phyloP scores from a whole-genome alignment of 352 stramenopile genomes.

The Globisporangium okanoganense region DNA sequence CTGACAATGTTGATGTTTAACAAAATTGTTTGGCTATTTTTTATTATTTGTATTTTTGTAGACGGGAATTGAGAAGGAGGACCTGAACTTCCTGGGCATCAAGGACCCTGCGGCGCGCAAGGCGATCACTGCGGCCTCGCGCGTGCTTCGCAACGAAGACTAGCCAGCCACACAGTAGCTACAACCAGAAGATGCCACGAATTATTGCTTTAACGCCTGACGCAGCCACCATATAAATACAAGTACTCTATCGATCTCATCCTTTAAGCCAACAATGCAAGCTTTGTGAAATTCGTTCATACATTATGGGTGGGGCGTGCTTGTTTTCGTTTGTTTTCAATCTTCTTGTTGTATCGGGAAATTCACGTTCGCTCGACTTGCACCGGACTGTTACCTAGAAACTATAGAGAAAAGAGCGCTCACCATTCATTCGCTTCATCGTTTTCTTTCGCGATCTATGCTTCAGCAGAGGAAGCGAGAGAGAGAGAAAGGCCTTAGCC shows the following conservation, averaged over 20 bases:
- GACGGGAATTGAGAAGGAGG: constrained; percentile 83
- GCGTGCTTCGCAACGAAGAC: constrained; percentile 46
- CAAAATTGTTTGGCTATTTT: too few species aligned
- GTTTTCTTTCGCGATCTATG: neutral
- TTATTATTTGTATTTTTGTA: constrained; percentile 15
- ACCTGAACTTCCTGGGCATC: constrained; percentile 85
- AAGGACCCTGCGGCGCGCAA: constrained; percentile 59
- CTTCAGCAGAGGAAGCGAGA: neutral
- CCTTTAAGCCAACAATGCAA: neutral
- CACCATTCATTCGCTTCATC: neutral
- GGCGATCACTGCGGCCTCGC: constrained; percentile 54
- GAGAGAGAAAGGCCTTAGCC: too few species aligned
- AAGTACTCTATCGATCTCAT: constrained; percentile 8
- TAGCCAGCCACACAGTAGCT: constrained; percentile 6
- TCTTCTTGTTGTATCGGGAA: neutral
- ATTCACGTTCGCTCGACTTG: neutral
- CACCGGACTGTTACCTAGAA: constrained; percentile 2
- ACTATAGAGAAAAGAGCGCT: constrained; percentile 9
- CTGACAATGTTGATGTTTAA: neutral
- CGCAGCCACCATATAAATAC: constrained; percentile 6
- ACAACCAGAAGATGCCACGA: neutral
- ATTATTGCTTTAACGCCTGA: constrained; percentile 9
- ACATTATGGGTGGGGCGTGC: constrained; percentile 7
- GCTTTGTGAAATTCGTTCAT: constrained; percentile 9
- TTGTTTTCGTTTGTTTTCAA: neutral